phyloP scores from a whole-genome alignment of 139 green algal genomes.

The Chlorella sp. region DNA sequence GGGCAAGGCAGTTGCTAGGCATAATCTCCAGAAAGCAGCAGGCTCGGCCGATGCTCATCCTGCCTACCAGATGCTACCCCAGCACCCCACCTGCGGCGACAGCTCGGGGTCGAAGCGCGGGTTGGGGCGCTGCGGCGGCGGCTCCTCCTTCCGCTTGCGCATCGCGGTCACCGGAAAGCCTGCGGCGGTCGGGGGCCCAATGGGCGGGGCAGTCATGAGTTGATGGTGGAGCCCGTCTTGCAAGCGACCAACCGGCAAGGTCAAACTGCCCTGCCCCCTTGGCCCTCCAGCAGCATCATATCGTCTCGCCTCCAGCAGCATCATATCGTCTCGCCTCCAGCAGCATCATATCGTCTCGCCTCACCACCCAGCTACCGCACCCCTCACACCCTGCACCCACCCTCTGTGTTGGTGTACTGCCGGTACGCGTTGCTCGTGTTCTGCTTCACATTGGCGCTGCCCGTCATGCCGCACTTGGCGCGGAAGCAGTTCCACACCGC shows the following conservation, averaged over 20 bases:
- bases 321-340: too few relatives aligned
- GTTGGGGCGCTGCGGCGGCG: constrained; percentile 19
- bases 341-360: too few relatives aligned
- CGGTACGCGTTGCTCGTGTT: constrained; percentile 23
- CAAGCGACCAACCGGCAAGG: too few relatives aligned
- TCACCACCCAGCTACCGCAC: neutral
- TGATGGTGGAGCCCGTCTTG: too few relatives aligned
- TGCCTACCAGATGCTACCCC: too few relatives aligned
- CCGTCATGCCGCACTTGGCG: constrained; percentile 65
- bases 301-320: too few relatives aligned
- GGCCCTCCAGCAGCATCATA: too few relatives aligned
- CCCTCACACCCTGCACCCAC: neutral
- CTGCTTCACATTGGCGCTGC: constrained; percentile 23
- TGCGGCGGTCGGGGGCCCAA: neutral
- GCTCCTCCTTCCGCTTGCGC: constrained; percentile 35
- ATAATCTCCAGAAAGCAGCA: too few relatives aligned
- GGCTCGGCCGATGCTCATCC: too few relatives aligned
- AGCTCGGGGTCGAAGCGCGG: constrained; percentile 33
- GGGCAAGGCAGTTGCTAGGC: too few relatives aligned
- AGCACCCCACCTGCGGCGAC: neutral
- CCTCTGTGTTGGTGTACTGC: constrained; percentile 20
- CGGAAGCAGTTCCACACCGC: constrained; percentile 72
- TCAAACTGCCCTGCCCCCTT: neutral
- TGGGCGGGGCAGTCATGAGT: neutral
- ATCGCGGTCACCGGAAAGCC: constrained; percentile 37